Evolutionary conservation across 495 filamentous ascomycete species (phyloP).

Genomic region (Glonium stellatum): DNA sequence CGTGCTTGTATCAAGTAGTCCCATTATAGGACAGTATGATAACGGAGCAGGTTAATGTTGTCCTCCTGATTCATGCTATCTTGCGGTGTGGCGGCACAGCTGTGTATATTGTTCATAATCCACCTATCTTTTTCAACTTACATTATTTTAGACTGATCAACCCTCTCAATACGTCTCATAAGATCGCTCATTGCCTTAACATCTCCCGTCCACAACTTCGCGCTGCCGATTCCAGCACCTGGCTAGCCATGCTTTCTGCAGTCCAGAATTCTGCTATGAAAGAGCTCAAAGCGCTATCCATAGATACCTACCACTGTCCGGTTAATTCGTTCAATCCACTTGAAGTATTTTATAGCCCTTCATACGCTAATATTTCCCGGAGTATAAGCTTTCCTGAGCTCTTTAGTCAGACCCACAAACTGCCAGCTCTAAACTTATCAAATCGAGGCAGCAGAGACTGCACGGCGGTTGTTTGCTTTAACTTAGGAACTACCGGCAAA

Average conservation of each 20-base stretch:
- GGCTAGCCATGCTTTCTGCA: no score
- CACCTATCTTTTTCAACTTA: no score
- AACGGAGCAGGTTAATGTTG: constrained; percentile 15
- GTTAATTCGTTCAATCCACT: no score
- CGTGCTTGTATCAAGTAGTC: no score
- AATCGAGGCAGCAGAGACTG: constrained; percentile 4
- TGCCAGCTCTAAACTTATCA: constrained; percentile 9
- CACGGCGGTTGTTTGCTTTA: constrained; percentile 11
- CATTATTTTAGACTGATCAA: constrained; percentile 13
- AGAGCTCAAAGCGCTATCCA: no score
- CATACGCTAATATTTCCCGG: no score
- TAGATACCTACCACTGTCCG: no score
- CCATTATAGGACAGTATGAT: no score
- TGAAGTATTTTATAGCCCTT: no score
- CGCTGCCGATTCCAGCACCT: neutral
- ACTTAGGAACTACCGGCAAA: constrained; percentile 18
- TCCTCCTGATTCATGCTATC: constrained; percentile 9
- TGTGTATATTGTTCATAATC: constrained; percentile 8
- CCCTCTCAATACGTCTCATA: neutral
- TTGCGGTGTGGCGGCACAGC: constrained; percentile 15
- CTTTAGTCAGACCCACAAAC: no score
- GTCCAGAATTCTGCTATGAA: no score
- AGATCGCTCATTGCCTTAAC: neutral
- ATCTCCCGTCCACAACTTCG: neutral
- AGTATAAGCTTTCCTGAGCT: no score